Percentiles rank a stretch among this genome's conserved stretches.
Evolutionary conservation across 805 yeast species (phyloP).

Genomic region (Yueomyces sp.): DNA sequence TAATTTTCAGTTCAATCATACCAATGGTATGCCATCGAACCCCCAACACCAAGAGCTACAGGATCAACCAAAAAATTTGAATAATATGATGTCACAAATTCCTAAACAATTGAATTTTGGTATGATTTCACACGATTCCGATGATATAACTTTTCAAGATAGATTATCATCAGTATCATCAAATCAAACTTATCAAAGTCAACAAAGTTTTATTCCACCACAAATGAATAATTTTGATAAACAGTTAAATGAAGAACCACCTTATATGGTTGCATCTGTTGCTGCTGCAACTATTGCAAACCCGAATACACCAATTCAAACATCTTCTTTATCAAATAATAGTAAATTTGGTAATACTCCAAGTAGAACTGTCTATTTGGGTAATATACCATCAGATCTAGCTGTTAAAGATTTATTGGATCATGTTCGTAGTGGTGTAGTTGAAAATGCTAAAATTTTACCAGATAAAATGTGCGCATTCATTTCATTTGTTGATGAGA

Average conservation of each 20-base stretch:
- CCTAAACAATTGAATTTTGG: background rate
- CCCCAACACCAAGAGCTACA: background rate
- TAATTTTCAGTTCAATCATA: too few relatives aligned
- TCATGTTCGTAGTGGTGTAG: constrained; percentile 82
- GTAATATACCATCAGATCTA: constrained; percentile 73
- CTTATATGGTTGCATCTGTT: constrained; percentile 8
- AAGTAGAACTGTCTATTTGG: constrained; percentile 80
- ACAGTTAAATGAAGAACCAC: background rate
- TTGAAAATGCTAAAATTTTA: constrained; percentile 67
- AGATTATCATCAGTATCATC: background rate
- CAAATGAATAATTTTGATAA: background rate
- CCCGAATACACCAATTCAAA: constrained; percentile 5
- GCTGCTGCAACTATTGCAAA: constrained; percentile 17
- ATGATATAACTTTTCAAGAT: background rate
- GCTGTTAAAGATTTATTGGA: constrained; percentile 73
- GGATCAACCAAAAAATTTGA: background rate
- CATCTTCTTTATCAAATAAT: constrained; percentile 7
- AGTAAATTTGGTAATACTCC: constrained; percentile 35
- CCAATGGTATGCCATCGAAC: too few relatives aligned
- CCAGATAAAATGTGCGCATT: constrained; percentile 84
- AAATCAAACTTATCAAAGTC: background rate
- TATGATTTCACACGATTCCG: background rate
- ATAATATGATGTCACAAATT: background rate
- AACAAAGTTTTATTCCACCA: background rate
- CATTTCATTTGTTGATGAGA: constrained; percentile 77